phyloP scores from a whole-genome alignment of 140 eudicot genomes.

The Flaveria floridana region DNA sequence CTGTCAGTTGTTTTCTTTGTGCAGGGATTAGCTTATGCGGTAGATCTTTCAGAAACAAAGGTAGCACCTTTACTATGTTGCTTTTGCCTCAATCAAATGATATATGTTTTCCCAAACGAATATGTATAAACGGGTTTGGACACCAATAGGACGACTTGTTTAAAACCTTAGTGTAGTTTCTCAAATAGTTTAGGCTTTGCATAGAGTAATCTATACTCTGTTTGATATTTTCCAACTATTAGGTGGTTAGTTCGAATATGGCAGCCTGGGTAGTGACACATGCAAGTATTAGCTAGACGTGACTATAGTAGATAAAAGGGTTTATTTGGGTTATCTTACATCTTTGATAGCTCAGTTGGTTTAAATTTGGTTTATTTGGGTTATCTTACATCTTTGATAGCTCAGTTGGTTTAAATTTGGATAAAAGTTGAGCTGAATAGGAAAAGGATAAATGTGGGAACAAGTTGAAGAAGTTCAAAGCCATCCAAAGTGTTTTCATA shows the following conservation, averaged over 20 bases:
- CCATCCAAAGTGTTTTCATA: slow-evolving; percentile 1
- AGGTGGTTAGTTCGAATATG: neutral
- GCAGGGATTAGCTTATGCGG: slow-evolving; percentile 67
- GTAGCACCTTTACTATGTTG: slow-evolving; percentile 32
- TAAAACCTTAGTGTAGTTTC: neutral
- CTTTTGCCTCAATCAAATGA: neutral
- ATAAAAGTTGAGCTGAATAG: too few species aligned
- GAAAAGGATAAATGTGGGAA: too few species aligned
- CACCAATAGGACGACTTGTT: neutral
- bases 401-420: neutral
- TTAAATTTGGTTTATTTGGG: neutral
- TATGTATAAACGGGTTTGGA: neutral
- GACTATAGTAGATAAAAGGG: neutral
- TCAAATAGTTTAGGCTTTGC: neutral
- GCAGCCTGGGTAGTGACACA: neutral
- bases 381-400: neutral
- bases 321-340: neutral
- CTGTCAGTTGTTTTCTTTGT: slow-evolving; percentile 11
- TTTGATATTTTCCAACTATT: too few species aligned
- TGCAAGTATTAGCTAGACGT: neutral
- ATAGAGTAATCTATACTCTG: neutral
- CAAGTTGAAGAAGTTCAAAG: neutral
- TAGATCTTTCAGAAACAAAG: slow-evolving; percentile 48
- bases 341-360: neutral
- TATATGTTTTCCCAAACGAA: neutral